phyloP scores from a whole-genome alignment of 176 grass and related monocot genomes.

The Phyllostachys edulis region DNA sequence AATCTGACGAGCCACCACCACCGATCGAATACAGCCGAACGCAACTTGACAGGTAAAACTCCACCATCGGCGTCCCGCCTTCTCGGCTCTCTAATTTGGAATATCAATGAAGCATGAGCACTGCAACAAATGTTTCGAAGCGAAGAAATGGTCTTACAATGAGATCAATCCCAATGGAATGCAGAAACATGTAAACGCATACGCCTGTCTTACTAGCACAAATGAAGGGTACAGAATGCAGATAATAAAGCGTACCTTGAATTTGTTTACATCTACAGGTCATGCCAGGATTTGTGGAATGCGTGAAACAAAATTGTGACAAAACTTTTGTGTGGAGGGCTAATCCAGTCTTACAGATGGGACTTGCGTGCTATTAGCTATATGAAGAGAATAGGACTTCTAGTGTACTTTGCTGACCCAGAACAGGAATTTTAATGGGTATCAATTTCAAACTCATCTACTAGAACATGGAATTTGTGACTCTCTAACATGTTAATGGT shows the following conservation, averaged over 20 bases:
- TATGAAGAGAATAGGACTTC: neutral
- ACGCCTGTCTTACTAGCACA: neutral
- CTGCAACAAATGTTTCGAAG: neutral
- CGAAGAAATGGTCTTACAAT: neutral
- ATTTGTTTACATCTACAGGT: neutral
- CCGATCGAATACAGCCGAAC: neutral
- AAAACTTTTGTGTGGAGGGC: neutral
- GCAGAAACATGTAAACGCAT: neutral
- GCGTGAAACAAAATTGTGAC: neutral
- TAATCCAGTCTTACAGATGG: neutral
- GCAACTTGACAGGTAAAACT: neutral
- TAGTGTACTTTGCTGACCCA: neutral
- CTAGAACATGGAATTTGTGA: neutral
- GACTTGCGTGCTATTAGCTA: neutral
- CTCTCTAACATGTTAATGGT: neutral
- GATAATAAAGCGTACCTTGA: neutral
- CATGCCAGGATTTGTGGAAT: neutral
- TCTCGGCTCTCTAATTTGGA: neutral
- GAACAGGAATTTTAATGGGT: neutral
- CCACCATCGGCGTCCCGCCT: neutral
- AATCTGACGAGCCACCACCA: neutral
- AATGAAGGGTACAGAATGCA: neutral
- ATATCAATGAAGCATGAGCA: neutral
- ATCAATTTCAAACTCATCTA: neutral
- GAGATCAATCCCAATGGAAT: neutral